Base-by-base conservation (phyloP, 148 eudicot species). In the Selenicereus undatus region DNA sequence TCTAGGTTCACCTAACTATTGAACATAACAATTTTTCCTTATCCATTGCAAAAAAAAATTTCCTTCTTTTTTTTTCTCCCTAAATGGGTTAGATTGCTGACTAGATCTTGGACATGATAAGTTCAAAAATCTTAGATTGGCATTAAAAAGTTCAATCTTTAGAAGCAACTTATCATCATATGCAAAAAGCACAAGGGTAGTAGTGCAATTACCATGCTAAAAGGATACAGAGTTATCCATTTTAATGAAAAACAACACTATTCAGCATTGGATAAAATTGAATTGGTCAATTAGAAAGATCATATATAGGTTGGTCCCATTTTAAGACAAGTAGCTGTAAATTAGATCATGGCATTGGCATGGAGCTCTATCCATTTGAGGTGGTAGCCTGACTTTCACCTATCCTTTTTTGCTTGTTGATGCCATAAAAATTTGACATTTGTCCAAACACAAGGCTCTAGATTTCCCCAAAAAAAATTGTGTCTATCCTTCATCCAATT, bases 151-250 rank as follows among this genome's bases (percentile, higher is more conserved):
- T 66, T 66, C 14, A 66, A 27, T 39, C 22, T 12, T 66, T 66
- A 26, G 35, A 27, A 66, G 71, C 71, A 66, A 66, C 35, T 24
- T 66, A 24, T 66, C 71, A 24, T 66, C 71, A 66, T 66, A 16
- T 66, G 71, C 32, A n/a, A 66, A 56, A 66, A 66, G 71, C 35
- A 66, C 32, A 26, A 27, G 32, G 12, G 71, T 66, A 27, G 35
- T 26, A 35, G 26, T 29, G 27, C 4, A 66, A 66, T 27, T 66
- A 27, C 71, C 36, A 66, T 27, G 35, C 35, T 29, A 66, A 27
- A 66, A 27, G 76, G 76, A 45, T 73, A 43, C 29, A 71, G 54
- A 5, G 3, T 72, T 73, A 17, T 66, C 76, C 76, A 73, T 73
- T 27, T 10, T 66, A 10, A 24, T 64, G 68, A 22, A 71, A 39